A percentile compares a stretch with the other conserved stretches of the same genome.
Conservation (phyloP, 1,284 basidiomycete genomes). For the Ganoderma lucidum region DNA sequence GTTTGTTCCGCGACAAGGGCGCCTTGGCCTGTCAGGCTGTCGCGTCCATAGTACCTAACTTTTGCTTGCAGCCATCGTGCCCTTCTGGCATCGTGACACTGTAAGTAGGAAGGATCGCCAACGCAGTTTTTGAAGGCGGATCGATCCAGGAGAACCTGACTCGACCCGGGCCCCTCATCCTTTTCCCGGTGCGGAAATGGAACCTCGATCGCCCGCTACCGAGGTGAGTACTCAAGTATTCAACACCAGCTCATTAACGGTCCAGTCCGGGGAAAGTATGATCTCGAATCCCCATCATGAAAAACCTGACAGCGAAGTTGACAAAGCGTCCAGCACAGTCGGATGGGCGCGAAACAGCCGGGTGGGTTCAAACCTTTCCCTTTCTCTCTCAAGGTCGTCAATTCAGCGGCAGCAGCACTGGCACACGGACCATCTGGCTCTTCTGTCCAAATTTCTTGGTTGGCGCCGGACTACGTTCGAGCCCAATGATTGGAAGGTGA, state of each 20-base stretch:
- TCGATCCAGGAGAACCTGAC: conserved; percentile 8
- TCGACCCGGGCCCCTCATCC: conserved; percentile 7
- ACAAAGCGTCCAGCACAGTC: not conserved
- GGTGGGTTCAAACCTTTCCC: not conserved
- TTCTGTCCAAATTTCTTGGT: conserved; percentile 3
- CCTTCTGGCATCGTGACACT: not conserved
- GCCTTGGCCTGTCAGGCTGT: not conserved
- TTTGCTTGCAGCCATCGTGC: not conserved
- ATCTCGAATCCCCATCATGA: not conserved
- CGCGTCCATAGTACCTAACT: not conserved
- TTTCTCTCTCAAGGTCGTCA: not conserved
- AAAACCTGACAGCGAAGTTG: not conserved
- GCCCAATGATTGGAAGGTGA: conserved; percentile 1
- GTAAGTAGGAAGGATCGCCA: not conserved
- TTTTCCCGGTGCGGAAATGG: not conserved
- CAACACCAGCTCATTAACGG: conserved; percentile 4
- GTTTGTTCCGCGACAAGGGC: not conserved
- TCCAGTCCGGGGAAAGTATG: too few relatives aligned
- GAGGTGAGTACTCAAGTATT: not conserved
- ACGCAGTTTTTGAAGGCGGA: conserved; percentile 20
- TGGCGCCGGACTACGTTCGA: not conserved
- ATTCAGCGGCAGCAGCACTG: conserved; percentile 12
- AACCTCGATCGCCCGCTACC: not conserved
- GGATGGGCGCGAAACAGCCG: not conserved
- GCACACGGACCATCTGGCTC: not conserved